Evolutionary conservation across 495 filamentous ascomycete genomes (phyloP), one percentile per base, ranked within the genome.

Genomic region (Halenospora varia): DNA sequence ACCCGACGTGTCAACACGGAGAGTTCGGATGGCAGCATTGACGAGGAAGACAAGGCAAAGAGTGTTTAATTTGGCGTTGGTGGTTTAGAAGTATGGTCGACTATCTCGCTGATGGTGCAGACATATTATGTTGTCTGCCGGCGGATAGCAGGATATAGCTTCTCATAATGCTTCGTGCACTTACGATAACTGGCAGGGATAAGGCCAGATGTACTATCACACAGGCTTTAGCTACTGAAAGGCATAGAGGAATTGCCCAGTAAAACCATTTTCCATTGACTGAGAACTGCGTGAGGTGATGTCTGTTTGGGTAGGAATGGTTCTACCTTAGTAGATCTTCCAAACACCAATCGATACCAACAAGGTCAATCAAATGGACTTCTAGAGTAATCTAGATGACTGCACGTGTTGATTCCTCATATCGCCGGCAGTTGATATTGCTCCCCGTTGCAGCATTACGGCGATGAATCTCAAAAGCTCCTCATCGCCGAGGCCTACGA

Each of bases 1-100:
- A 39, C 58, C 51, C 52, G 40, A 17, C 75, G 79, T 57, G 65
- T 65, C 64, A 82, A 84, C 70, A 79, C 73, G 4, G 79, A 82
- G 61, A 80, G 73, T 54, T 75, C 78, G 3, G 73, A 70, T 49
- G 66, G 57, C 25, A 73, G 72, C 53, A 51, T 74, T 41, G 73
- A 75, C n/a, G 73, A 75, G 44, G 73, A 75, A 48, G 70, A 71
- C 13, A 63, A 63, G 51, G 53, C 63, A 15, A 74, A 74, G 69
- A 70, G 71, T 45, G 51, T 68, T 53, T 66, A 57, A 39, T 20
- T 20, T 57, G 35, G 48, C 39, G 19, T 26, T 46, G 9, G 1
- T 15, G 46, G 19, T 49, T 52, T 48, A 53, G 51, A 60, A 59
- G 53, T 60, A 45, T 47, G 56, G 22, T 53, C 54, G 60, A 61